Base-by-base conservation (phyloP, 2,329 filamentous ascomycete genomes). In the Stagonosporopsis cucurbitacearum region DNA sequence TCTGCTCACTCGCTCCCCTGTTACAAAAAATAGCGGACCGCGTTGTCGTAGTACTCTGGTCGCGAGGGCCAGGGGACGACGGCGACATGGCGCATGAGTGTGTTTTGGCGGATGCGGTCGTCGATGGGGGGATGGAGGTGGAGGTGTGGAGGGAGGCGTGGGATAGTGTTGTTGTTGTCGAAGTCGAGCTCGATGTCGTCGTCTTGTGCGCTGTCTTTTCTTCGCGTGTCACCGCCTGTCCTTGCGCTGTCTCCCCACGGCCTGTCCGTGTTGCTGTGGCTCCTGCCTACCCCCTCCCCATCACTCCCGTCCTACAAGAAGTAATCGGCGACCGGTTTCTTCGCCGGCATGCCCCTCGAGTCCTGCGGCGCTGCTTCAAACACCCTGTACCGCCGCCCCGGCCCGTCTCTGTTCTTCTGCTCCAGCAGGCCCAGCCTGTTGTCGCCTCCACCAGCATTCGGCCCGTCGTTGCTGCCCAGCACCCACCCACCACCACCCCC, bases 311-410 rank as follows among this genome's bases (percentile, higher is more conserved):
- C 19, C 69, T 69, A 82, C 77, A 99, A 80, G 77, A 99, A 99
- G 80, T 98, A 99, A 78, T 98, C 94, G 13, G 92, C 92, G 49
- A 96, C 92, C 3, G 95, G 95, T 78, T 98, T 98, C 84, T 99
- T 99, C 3, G 95, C 95, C 56, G 95, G 95, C 95, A 99, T 99
- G 4, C 95, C 95, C 67, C 95, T 85, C 1, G 90, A 92, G 75
- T 98, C 95, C 79, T 99, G 95, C 48, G 95, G 93, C 50, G 95
- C 95, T 0, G 95, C 95, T 70, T 98, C 93, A 73, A 99, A 99
- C 9, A 99, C 94, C 32, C 94, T 83, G 78, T 99, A 99, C 64
- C 95, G 82, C 68, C 95, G 84, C 3, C 93, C 95, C 1, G 95
- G 95, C 1, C 93, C 93, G 55, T 78, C 75, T 39, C 79, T 70